phyloP scores from a whole-genome alignment of 192 early-diverging fungal genomes.

The Dimargaris xerosporica region DNA sequence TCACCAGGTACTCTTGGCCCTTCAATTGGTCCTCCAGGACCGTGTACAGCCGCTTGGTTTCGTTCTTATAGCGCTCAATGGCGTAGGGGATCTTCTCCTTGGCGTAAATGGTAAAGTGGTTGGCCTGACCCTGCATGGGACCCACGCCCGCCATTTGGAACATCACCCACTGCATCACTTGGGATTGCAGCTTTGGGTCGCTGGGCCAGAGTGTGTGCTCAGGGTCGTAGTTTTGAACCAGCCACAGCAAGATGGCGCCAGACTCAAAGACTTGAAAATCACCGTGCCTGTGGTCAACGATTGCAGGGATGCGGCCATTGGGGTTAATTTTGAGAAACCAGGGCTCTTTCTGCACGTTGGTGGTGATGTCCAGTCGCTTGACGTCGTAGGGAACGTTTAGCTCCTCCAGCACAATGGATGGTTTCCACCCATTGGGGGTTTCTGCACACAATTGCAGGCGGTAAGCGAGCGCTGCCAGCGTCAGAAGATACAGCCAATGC shows the following conservation, averaged over 20 bases:
- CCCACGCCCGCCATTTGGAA: constrained; percentile 29
- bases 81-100: constrained; percentile 36
- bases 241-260: constrained; percentile 39
- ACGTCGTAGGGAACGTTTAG: constrained; percentile 28
- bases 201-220: constrained; percentile 25
- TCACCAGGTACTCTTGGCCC: constrained; percentile 20
- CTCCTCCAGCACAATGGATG: constrained; percentile 32
- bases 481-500: too few relatives aligned
- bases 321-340: constrained; percentile 39
- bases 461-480: too few relatives aligned
- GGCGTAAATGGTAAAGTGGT: constrained; percentile 30
- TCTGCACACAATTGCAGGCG: too few relatives aligned
- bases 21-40: constrained; percentile 20
- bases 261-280: constrained; percentile 39
- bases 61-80: constrained; percentile 35
- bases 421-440: constrained; percentile 30
- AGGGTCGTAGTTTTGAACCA: constrained; percentile 35
- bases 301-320: constrained; percentile 31
- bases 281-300: constrained; percentile 31
- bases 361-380: constrained; percentile 20
- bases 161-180: constrained; percentile 38
- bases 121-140: constrained; percentile 35
- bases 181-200: constrained; percentile 24
- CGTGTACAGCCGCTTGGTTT: constrained; percentile 29
- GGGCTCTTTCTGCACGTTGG: constrained; percentile 28